Conservation (phyloP, 176 grass and related monocot species). For the Avena sativa region DNA sequence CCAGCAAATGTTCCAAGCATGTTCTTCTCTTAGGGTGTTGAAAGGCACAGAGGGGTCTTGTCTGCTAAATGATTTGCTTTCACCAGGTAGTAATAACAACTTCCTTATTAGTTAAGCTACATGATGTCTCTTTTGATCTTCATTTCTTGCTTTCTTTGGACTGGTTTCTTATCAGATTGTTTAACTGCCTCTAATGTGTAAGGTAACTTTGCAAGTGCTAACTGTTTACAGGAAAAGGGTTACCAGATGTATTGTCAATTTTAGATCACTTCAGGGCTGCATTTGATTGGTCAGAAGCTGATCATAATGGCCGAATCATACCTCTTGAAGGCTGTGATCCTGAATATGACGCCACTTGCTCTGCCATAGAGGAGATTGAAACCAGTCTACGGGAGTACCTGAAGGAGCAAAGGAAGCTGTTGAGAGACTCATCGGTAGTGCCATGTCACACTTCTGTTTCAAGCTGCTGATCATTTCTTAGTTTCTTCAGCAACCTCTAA, state of each 20-base stretch:
- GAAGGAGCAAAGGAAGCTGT: slow-evolving; percentile 78
- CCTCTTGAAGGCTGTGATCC: slow-evolving; percentile 84
- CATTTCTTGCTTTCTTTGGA: slow-evolving; percentile 30
- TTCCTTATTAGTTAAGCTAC: slow-evolving; percentile 27
- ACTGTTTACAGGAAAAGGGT: slow-evolving; percentile 73
- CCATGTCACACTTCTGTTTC: slow-evolving; percentile 20
- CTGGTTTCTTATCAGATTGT: slow-evolving; percentile 31
- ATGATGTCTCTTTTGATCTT: slow-evolving; percentile 14
- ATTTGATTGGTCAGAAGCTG: slow-evolving; percentile 99
- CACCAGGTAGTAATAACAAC: slow-evolving; percentile 60
- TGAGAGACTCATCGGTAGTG: slow-evolving; percentile 65
- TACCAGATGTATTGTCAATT: slow-evolving; percentile 68
- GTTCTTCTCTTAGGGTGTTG: slow-evolving; percentile 61
- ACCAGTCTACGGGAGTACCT: slow-evolving; percentile 67
- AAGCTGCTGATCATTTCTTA: slow-evolving; percentile 7
- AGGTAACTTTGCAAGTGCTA: slow-evolving; percentile 38
- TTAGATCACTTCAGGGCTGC: slow-evolving; percentile 82
- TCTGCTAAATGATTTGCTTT: slow-evolving; percentile 82
- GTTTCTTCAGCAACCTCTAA: slow-evolving; percentile 31
- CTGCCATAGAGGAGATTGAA: slow-evolving; percentile 69
- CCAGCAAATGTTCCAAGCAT: slow-evolving; percentile 77
- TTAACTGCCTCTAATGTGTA: slow-evolving; percentile 25
- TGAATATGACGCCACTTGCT: slow-evolving; percentile 73
- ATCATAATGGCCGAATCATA: slow-evolving; percentile 76
- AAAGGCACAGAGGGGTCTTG: slow-evolving; percentile 56